Base-by-base conservation (phyloP, 192 early-diverging fungal genomes). In the Geosiphon pyriformis region DNA sequence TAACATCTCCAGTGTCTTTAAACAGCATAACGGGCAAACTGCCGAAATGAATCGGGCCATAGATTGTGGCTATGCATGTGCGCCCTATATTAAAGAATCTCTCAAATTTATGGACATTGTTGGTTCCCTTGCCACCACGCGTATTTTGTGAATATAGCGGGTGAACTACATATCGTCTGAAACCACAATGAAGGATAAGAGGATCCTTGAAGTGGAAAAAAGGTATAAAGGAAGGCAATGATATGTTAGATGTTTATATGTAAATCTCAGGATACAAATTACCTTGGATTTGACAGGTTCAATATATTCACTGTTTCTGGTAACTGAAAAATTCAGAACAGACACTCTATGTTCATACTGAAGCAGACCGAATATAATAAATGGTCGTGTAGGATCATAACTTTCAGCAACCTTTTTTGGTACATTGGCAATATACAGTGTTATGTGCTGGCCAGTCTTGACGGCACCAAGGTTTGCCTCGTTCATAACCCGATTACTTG, bases 341-440 rank as follows among this genome's bases (percentile, higher is more conserved):
- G 92, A 92, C 81, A 88, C 89, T 75, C 95, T 95, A 82, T 96
- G 94, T 76, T 99, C 96, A 72, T 97, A 87, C 65, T 91, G 81
- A 15, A 85, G 49, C 6, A 85, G 68, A 29, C 83, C 81, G 67
- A 85, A 85, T 22, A 85, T 69, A 42, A 78, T 72, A 52, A 81
- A 85, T 32, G 81, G 83, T 30, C 83, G 74, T 18, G 69, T 54
- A 25, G 70, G 65, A 65, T 72, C 70, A 69, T 77, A 85, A 15
- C 68, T 76, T 46, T 82, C 82, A 23, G 77, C 74, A 4, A 87
- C 82, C 15, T 77, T 76, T 37, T 77, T 72, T 47, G 93, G 85
- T 8, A 94, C 87, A 56, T 85, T 78, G 11, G 75, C 54, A n/a
- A 92, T 79, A 68, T 86, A 74, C 3, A 98, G 61, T 48, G 89